A percentile compares a stretch with the other conserved stretches of the same genome.
phyloP scores from a whole-genome alignment of 495 filamentous ascomycete genomes.

The Parathielavia hyrcaniae region DNA sequence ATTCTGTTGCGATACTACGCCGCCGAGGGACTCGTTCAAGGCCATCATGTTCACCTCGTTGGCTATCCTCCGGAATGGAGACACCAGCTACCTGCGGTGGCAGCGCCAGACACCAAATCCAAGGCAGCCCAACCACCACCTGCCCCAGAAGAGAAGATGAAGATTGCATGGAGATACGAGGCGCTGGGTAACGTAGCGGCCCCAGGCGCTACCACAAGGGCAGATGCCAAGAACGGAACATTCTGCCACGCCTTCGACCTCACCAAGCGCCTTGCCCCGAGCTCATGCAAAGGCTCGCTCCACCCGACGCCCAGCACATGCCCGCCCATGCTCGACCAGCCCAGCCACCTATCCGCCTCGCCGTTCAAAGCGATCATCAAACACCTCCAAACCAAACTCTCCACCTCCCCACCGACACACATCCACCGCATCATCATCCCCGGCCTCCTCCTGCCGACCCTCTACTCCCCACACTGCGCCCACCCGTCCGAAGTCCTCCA shows the following conservation, averaged over 20 bases:
- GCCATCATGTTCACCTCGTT: conserved; percentile 79
- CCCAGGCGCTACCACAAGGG: conserved; percentile 53
- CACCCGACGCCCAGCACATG: conserved; percentile 42
- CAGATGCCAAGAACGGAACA: conserved; percentile 28
- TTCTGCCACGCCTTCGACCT: conserved; percentile 93
- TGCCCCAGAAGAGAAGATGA: conserved; percentile 70
- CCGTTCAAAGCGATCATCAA: conserved; percentile 61
- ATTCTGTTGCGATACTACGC: conserved; percentile 82
- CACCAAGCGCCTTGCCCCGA: conserved; percentile 67
- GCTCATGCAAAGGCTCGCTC: conserved; percentile 41
- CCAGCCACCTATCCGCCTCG: conserved; percentile 31
- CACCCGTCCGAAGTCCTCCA: conserved; percentile 67
- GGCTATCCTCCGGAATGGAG: conserved; percentile 75
- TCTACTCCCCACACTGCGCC: conserved; percentile 64
- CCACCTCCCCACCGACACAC: conserved; percentile 48
- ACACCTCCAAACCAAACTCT: conserved; percentile 52
- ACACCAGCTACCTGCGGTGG: conserved; percentile 71
- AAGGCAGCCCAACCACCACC: conserved; percentile 37
- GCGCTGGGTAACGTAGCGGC: conserved; percentile 55
- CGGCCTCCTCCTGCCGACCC: conserved; percentile 70
- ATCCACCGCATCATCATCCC: conserved; percentile 84
- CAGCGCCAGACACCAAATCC: conserved; percentile 41
- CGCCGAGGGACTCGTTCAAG: conserved; percentile 88
- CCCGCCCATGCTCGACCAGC: conserved; percentile 20
- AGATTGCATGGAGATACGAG: conserved; percentile 98